Evolutionary conservation across 345 rosid genomes (phyloP).

Genomic region (Angophora floribunda): DNA sequence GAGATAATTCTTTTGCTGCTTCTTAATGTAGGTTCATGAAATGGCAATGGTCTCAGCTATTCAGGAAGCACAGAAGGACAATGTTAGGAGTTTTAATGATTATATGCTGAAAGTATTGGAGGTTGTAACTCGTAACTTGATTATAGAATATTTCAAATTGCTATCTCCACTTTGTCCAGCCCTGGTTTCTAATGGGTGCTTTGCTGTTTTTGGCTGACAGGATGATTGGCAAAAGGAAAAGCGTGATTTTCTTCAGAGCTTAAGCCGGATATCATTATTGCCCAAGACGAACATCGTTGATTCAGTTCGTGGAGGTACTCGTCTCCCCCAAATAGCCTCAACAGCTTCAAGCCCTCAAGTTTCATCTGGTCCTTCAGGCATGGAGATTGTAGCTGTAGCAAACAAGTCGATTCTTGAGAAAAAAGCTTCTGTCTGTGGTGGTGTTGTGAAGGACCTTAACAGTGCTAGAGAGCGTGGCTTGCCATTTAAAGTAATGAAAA

Average conservation of each 20-base stretch:
- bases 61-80: conserved; percentile 97
- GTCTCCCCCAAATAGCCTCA: conserved; percentile 44
- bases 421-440: conserved; percentile 74
- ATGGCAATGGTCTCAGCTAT: conserved; percentile 96
- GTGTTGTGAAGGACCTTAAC: conserved; percentile 74
- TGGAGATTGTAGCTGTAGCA: conserved; percentile 56
- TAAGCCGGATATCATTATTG: conserved; percentile 78
- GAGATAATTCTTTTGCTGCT: not conserved
- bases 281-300: conserved; percentile 57
- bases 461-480: conserved; percentile 71
- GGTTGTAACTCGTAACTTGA: conserved; percentile 31
- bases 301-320: conserved; percentile 28
- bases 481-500: conserved; percentile 53
- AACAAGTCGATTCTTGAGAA: conserved; percentile 61
- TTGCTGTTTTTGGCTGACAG: conserved; percentile 25
- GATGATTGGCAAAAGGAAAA: conserved; percentile 95
- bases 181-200: not conserved
- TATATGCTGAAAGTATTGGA: conserved; percentile 90
- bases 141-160: not conserved
- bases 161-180: not conserved
- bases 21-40: conserved; percentile 71
- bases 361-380: conserved; percentile 39
- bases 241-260: conserved; percentile 89
- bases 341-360: conserved; percentile 51
- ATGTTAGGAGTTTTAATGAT: conserved; percentile 81